phyloP scores from a whole-genome alignment of 495 filamentous ascomycete genomes.

The Neurospora sp. region DNA sequence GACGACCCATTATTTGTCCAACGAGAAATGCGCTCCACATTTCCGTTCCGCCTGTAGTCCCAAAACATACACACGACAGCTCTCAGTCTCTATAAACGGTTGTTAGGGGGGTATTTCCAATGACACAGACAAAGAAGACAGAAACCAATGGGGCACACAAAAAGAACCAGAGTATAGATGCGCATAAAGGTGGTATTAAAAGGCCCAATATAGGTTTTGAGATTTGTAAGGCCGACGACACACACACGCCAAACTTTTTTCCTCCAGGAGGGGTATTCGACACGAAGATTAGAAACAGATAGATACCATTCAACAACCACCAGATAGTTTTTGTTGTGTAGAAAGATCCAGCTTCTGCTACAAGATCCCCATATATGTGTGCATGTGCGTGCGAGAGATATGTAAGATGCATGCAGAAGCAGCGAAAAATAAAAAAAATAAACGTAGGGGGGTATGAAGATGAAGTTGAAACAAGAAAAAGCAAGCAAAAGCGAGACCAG shows the following conservation, averaged over 20 bases:
- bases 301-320: neutral
- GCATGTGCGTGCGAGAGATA: conserved; percentile 2
- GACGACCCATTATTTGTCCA: neutral
- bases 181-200: conserved; percentile 10
- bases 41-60: neutral
- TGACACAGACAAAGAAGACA: conserved; percentile 4
- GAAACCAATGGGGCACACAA: neutral
- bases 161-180: neutral
- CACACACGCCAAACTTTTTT: neutral
- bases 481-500: neutral
- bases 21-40: neutral
- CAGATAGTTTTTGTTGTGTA: neutral
- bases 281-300: neutral
- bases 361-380: conserved; percentile 1
- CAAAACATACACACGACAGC: neutral
- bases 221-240: neutral
- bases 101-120: conserved; percentile 9
- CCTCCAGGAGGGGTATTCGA: neutral
- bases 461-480: neutral
- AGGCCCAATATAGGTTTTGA: conserved; percentile 3
- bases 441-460: neutral
- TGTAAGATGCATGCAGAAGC: neutral
- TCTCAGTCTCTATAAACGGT: conserved; percentile 9
- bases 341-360: neutral
- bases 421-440: neutral